Base-by-base conservation (phyloP, 257 asterid genomes). In the Marsdenia floribunda region DNA sequence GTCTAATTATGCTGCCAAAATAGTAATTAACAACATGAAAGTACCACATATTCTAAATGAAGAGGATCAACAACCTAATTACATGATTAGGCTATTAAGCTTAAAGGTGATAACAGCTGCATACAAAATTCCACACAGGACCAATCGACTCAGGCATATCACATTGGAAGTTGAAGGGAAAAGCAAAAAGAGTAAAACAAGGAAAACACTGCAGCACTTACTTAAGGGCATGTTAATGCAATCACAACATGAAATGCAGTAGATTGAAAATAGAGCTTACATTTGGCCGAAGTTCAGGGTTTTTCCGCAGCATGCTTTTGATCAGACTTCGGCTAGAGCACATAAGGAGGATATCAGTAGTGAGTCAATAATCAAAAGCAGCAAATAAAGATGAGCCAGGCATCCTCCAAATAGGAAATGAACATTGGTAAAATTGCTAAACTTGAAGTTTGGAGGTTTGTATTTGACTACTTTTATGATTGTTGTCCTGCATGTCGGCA, bases 281-380 rank as follows among this genome's bases (percentile, higher is more conserved):
- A 50, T 88, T 88, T 46, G 94, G 97, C 68, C 98, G 90, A 78
- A 89, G 87, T 81, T 87, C 96, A 37, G 98, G 96, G 81, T 85
- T 90, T 84, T 81, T 93, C 86, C 98, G 83, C 84, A 93, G 90
- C 97, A 93, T 89, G 88, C 96, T 90, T 86, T 91, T 93, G 77
- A 91, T 85, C 64, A 93, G 90, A 76, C 96, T 89, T 53, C 97
- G 95, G 83, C 98, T 93, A 90, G 49, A 73, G 68, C 73, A 85
- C 68, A 79, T 47, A 40, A 81, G 37, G 53, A 54, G 47, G 44
- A 71, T 40, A 71, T 46, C 69, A 68, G 55, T 54, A 72, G 50
- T 68, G 38, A 73, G 68, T 72, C 60, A 76, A 49, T 35, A 63
- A 69, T 73, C n/a, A 40, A 73, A 73, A 11, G 58, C 33, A 47